Evolutionary conservation across 805 yeast genomes (phyloP), one percentile per base, ranked within the genome.

Genomic region (Candida insectorum): DNA sequence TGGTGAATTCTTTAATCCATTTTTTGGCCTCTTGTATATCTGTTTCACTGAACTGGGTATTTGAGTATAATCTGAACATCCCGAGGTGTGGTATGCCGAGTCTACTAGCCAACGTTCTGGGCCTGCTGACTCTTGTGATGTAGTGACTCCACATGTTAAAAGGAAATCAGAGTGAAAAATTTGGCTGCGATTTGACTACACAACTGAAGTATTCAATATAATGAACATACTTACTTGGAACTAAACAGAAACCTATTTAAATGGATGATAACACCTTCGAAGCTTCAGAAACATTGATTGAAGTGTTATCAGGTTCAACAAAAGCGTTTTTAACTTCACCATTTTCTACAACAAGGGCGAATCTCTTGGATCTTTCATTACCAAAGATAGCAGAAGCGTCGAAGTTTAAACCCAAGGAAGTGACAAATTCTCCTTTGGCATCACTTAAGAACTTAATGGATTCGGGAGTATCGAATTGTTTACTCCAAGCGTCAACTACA

Each of bases 301-400:
- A 75, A 26, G 81, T 76, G 60, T 77, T 79, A 54, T 87, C 95
- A 16, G 94, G 91, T 65, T 88, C 96, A 31, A 78, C 76, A 51
- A 81, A 82, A 21, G 77, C 65, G 40, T 79, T 64, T 30, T 64
- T 60, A 36, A 88, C 88, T 48, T 68, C 71, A 38, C 94, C 95
- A 46, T 87, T 76, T 41, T 84, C 81, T 11, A 86, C 79, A 33
- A 85, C 60, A 27, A 85, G 65, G 14, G 91, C 94, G 48, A 75
- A 84, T 61, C 96, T 76, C 60, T 75, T 77, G 26, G 81, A 71
- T 62, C 96, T 77, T 38, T 65, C 60, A 53, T 80, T 80, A 30
- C 96, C 96, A 51, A 88, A 85, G 52, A 83, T 60, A 41, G 72
- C 71, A 39, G 82, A 48, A 28, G 95, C 94, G 52, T 87, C 95